Base-by-base conservation (phyloP, 306 rosid genomes). In the Castanea crenata region DNA sequence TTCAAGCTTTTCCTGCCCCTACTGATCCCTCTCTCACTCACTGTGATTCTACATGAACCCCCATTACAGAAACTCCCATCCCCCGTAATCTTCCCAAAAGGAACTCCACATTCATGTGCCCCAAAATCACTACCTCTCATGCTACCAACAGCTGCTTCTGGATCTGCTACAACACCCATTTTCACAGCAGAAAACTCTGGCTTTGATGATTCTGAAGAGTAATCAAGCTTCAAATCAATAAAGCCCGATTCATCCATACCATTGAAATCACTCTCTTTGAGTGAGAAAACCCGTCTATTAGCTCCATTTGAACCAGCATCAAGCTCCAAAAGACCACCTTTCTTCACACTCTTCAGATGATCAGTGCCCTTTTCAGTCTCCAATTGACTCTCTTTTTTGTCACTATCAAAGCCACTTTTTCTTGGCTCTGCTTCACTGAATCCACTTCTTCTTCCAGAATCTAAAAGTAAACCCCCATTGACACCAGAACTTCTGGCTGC, bases 401-500 rank as follows among this genome's bases (percentile, higher is more conserved):
- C 93, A 13, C 86, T 85, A 31, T 92, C 96, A 32, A 88, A 86
- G 6, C 90, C 94, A 73, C 99, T 96, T 80, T 90, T 92, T 35
- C 99, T 90, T 1, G 93, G 96, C 58, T 91, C 96, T 59, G 97
- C 91, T 84, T 95, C 99, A 79, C 99, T 93, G 18, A 89, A 95
- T 12, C 94, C 98, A 77, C 99, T 95, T 84, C 91, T 89, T 46
- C 99, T 89, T 5, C 93, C 99, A 3, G 99, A 93, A 74, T 96
- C 99, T 27, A 92, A 79, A 38, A 89, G 74, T 76, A 90, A 21
- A 52, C 92, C 92, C 1, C 88, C 95, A 74, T 95, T 96, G 25
- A 93, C 98, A 31, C 97, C 93, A 3, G 99, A 96, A 64, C 97
- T 96, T 51, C 99, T 85, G 0, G 99, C 98, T 6, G 94, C 99